Evolutionary conservation across 2,329 filamentous ascomycete genomes (phyloP), one percentile per base, ranked within the genome.

Genomic region (Bimuria novae-zelandiae): DNA sequence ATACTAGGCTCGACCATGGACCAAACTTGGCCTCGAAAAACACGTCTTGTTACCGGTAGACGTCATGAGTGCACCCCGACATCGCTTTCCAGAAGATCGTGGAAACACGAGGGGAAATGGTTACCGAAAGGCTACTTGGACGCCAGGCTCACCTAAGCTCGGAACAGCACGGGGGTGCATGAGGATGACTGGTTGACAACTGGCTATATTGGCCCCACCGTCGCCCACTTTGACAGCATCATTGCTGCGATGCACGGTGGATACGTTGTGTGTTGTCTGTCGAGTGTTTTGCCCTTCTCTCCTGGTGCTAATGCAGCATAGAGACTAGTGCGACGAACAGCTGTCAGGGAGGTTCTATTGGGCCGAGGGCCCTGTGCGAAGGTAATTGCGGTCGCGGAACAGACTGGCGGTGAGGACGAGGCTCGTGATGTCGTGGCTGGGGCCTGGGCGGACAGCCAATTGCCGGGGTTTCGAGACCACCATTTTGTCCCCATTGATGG

Each of bases 371-470:
- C 32, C 12, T 5, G 23, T 27, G 7, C 21, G 8, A 32, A 4
- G 32, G 21, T 45, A 54, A 59, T 47, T 46, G 56, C 39, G 50
- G 53, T 57, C 52, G 56, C 30, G 21, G 33, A 25, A 36, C 17
- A 45, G 50, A 52, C 44, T 37, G 49, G 54, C 44, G 49, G 55
- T 60, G 55, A 56, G 51, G 61, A 21, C 19, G 22, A 39, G 40
- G 69, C 63, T 69, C 59, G 67, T 62, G 63, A 64, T 67, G 66
- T 63, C 62, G 60, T 37, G 45, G 51, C 52, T 46, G 55, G 47
- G 41, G 25, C 45, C 25, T 30, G 29, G 54, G 32, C 36, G 48
- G 48, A 52, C 49, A 50, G 52, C 55, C 60, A 58, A 57, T 60
- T 54, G 51, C 52, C 54, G 54, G 51, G 51, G 25, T 16, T 1